Conservation (phyloP, 176 grass and related monocot genomes). For the Phyllostachys edulis region DNA sequence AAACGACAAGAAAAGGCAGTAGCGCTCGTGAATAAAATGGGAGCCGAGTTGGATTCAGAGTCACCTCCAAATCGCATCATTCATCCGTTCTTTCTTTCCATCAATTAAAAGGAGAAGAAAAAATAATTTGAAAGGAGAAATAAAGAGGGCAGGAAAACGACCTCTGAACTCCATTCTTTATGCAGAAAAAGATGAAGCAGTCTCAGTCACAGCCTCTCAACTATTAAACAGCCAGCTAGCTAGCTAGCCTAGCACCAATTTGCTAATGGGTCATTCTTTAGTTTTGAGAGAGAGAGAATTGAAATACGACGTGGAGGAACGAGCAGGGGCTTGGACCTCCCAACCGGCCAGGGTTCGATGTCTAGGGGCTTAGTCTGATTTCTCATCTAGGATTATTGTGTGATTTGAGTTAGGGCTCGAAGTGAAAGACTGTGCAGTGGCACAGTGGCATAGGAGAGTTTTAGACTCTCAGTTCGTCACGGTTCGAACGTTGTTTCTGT, state of each 20-base stretch:
- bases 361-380: too few relatives aligned
- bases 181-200: conserved; percentile 10
- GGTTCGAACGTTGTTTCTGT: too few relatives aligned
- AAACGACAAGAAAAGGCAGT: background rate
- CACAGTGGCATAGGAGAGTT: too few relatives aligned
- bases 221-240: background rate
- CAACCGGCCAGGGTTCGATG: too few relatives aligned
- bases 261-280: background rate
- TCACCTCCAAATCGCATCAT: conserved; percentile 16
- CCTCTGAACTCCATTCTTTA: conserved; percentile 23
- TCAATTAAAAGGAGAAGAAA: conserved; percentile 22
- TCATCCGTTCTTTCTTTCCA: conserved; percentile 15
- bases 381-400: too few relatives aligned
- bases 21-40: background rate
- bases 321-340: too few relatives aligned
- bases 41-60: background rate
- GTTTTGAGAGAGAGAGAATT: background rate
- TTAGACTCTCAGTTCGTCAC: too few relatives aligned
- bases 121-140: background rate
- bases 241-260: background rate
- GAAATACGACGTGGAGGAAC: too few relatives aligned
- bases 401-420: too few relatives aligned
- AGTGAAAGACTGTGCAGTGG: too few relatives aligned
- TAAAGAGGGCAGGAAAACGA: conserved; percentile 25
- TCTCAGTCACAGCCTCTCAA: conserved; percentile 1